These are phyloP conservation scores for Blastomyces parvus DNA, from an alignment of 2,329 filamentous ascomycete species.

Conservation along the genomic window DNA sequence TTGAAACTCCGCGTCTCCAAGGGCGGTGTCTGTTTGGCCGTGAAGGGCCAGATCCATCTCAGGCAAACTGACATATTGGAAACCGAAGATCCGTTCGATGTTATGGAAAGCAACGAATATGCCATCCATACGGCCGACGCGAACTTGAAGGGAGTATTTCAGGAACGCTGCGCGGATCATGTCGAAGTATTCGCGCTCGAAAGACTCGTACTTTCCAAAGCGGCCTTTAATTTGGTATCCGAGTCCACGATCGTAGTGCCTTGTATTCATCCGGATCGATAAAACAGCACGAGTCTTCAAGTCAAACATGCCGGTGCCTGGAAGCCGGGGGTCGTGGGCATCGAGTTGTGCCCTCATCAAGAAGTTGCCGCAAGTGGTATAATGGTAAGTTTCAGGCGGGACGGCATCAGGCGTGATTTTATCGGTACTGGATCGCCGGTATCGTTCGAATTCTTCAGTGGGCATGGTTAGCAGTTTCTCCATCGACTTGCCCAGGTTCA, in stretches of 20 bases:
- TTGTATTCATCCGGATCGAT: slow-evolving; percentile 78
- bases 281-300: slow-evolving; percentile 90
- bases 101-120: slow-evolving; percentile 98
- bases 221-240: slow-evolving; percentile 78
- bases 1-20: slow-evolving; percentile 81
- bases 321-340: slow-evolving; percentile 73
- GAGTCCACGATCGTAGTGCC: slow-evolving; percentile 59
- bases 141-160: slow-evolving; percentile 93
- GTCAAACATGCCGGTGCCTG: slow-evolving; percentile 90
- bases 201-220: slow-evolving; percentile 77
- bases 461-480: slow-evolving; percentile 85
- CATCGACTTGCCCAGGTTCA: slow-evolving; percentile 89
- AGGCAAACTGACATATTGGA: slow-evolving; percentile 78
- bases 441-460: slow-evolving; percentile 75
- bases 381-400: slow-evolving; percentile 73
- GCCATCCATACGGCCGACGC: slow-evolving; percentile 96
- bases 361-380: slow-evolving; percentile 75
- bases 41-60: slow-evolving; percentile 93
- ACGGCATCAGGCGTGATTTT: slow-evolving; percentile 58
- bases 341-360: slow-evolving; percentile 93
- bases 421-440: slow-evolving; percentile 58
- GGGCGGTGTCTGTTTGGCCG: slow-evolving; percentile 53
- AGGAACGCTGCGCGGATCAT: slow-evolving; percentile 92
- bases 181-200: slow-evolving; percentile 90
- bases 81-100: slow-evolving; percentile 87